Conservation (phyloP, 73 alveolate species). For the Stentor roeselii region DNA sequence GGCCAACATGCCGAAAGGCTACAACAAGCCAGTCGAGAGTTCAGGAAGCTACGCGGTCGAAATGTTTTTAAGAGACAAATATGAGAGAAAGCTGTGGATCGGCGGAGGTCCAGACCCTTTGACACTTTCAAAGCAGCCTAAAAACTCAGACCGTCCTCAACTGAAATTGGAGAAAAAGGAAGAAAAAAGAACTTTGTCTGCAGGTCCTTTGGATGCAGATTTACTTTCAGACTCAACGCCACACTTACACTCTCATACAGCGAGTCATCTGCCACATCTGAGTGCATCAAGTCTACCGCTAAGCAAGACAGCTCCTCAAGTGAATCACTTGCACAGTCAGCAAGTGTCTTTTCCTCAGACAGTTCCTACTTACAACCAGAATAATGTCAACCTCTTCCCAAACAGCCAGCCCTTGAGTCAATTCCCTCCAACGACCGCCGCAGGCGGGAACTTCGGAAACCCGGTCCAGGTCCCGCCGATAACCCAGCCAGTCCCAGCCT, state of each 20-base stretch:
- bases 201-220: not conserved
- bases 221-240: not conserved
- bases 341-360: no score
- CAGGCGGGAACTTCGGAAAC: no score
- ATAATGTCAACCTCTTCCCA: no score
- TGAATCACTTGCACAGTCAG: no score
- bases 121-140: not conserved
- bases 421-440: no score
- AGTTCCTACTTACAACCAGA: no score
- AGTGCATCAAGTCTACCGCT: no score
- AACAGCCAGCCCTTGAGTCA: no score
- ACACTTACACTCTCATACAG: no score
- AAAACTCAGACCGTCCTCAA: not conserved
- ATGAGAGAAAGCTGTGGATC: slow-evolving; percentile 36
- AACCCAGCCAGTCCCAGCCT: slow-evolving; percentile 1
- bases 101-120: not conserved
- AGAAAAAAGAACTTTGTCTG: not conserved
- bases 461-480: not conserved
- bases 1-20: slow-evolving; percentile 37
- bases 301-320: no score
- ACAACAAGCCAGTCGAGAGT: slow-evolving; percentile 32
- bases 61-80: slow-evolving; percentile 49
- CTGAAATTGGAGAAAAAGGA: not conserved
- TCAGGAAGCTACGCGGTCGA: slow-evolving; percentile 34
- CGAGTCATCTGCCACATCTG: no score